phyloP scores from a whole-genome alignment of 768 basidiomycete species.

The Pulveroboletus sp. region DNA sequence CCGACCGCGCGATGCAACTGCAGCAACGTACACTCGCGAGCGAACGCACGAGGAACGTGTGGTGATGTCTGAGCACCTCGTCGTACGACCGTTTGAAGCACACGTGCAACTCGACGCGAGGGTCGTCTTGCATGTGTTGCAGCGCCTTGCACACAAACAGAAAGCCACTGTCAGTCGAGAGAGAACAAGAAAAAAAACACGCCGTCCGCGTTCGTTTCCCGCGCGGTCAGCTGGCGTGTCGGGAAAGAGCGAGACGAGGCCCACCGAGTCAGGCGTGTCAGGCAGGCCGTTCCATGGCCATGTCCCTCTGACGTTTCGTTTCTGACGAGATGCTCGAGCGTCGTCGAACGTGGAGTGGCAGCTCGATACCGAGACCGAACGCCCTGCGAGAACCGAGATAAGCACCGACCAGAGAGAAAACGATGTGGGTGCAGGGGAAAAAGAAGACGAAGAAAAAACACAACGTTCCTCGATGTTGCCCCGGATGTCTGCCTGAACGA shows the following conservation, averaged over 20 bases:
- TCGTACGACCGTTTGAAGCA: constrained; percentile 75
- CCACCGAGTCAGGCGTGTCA: constrained; percentile 65
- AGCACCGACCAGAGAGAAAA: constrained; percentile 6
- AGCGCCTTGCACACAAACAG: constrained; percentile 65
- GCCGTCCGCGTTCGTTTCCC: too few species aligned
- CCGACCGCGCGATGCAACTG: too few species aligned
- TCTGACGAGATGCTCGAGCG: constrained; percentile 57
- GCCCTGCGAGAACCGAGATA: constrained; percentile 41
- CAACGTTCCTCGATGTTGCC: constrained; percentile 57
- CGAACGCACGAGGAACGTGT: constrained; percentile 61
- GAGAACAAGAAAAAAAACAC: too few species aligned
- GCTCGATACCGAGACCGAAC: constrained; percentile 54
- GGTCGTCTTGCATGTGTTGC: constrained; percentile 57
- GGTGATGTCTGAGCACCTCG: constrained; percentile 59
- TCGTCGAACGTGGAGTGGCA: constrained; percentile 40
- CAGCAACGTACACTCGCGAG: constrained; percentile 31
- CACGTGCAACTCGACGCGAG: constrained; percentile 48
- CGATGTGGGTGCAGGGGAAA: too few species aligned
- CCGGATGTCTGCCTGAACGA: constrained; percentile 67
- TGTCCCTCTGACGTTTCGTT: constrained; percentile 41
- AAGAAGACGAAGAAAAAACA: too few species aligned
- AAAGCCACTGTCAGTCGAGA: constrained; percentile 69
- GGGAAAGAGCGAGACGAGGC: constrained; percentile 19
- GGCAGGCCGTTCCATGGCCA: constrained; percentile 52
- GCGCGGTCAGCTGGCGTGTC: neutral